Base-by-base conservation (phyloP, 371 early-diverging fungal species). In the Syncephalastrum sp. region DNA sequence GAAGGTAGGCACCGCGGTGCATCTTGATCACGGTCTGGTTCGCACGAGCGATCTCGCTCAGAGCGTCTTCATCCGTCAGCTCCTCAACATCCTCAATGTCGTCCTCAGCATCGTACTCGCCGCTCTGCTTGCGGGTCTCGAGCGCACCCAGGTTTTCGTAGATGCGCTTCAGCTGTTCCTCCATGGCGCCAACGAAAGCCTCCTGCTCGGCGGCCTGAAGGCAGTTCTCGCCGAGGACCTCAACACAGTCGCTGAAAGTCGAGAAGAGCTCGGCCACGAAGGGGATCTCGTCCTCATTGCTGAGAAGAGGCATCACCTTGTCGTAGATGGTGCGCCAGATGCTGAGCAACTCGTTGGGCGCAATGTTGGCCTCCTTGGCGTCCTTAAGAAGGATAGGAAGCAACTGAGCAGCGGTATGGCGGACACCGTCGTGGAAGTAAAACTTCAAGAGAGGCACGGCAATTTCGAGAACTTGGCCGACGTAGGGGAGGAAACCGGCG, bases 391-490 rank as follows among this genome's bases (percentile, higher is more conserved):
- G 73, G 50, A 83, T 79, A 4, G 98, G 93, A 47, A 97, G 85
- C 5, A 89, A 76, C 0, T 86, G 77, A 14, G 93, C 92, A 12
- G 96, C 93, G 15, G 97, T 94, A 42, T 87, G 81, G 27, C 96
- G 83, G 45, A 97, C 96, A 64, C 94, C 98, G 58, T 97, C 97
- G 69, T 97, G 93, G 89, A 96, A 96, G 68, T 91, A 92, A 73
- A 97, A 99, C 65, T 90, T 90, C 70, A 99, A 81, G 43, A 96
- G 73, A 41, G 96, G 94, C 44, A 97, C 69, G 42, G 91, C 87
- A 56, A 94, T 84, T 44, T 90, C 89, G 63, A 96, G 77, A 17
- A 92, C 88, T 64, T 83, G 72, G 53, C 81, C 81, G 17, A 91
- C 94, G 67, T 91, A 96, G 6, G 90, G 85, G 44, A 84, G 79